These are phyloP conservation scores for Colletotrichum tropicale DNA, from an alignment of 2,329 filamentous ascomycete species.

Conservation along the genomic window DNA sequence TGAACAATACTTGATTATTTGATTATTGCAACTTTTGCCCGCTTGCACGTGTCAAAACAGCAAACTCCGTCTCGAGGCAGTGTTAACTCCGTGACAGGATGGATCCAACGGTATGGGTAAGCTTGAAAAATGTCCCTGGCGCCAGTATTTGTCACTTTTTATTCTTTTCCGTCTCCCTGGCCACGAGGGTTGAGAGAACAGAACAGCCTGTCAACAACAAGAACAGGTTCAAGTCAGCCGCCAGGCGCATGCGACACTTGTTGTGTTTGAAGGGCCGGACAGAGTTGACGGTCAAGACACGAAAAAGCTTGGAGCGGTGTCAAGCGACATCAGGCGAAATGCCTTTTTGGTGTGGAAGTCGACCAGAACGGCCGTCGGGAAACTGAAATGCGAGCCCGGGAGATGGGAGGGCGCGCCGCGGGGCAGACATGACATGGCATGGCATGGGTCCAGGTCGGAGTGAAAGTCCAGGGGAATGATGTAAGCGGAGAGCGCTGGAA, in stretches of 20 bases:
- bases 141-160: background rate
- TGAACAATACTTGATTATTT: background rate
- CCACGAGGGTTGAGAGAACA: background rate
- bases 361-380: background rate
- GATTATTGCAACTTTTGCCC: background rate
- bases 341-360: background rate
- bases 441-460: background rate
- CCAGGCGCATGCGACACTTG: background rate
- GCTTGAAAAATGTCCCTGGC: background rate
- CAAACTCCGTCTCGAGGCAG: background rate
- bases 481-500: background rate
- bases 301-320: background rate
- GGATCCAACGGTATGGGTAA: constrained; percentile 4
- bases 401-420: background rate
- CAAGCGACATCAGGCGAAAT: background rate
- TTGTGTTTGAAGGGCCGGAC: constrained; percentile 3
- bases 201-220: background rate
- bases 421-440: background rate
- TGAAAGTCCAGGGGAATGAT: background rate
- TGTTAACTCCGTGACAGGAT: background rate
- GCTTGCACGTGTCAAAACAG: background rate
- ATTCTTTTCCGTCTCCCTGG: background rate
- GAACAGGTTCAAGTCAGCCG: background rate
- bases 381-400: background rate
- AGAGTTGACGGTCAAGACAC: background rate